A percentile compares a stretch with the other conserved stretches of the same genome.
phyloP scores from a whole-genome alignment of 2,329 filamentous ascomycete genomes.

The Fusarium stilboides region DNA sequence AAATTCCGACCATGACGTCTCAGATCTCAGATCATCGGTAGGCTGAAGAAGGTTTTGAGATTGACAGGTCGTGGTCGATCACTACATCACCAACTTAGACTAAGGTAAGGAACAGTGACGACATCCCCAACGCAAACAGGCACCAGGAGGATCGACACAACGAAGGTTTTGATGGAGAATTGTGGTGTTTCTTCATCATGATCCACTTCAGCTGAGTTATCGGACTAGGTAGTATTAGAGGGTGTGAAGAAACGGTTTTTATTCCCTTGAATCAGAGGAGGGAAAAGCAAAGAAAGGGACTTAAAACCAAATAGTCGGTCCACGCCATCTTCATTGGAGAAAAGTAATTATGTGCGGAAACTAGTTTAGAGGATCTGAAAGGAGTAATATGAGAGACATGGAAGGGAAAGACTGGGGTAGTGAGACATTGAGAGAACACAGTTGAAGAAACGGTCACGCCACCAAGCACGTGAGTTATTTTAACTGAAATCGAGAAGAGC shows the following conservation, averaged over 20 bases:
- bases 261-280: conserved; percentile 15
- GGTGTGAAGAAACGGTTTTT: conserved; percentile 13
- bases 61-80: conserved; percentile 26
- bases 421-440: conserved; percentile 39
- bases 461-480: conserved; percentile 15
- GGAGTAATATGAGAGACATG: conserved; percentile 34
- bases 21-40: conserved; percentile 3
- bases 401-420: conserved; percentile 28
- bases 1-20: conserved; percentile 8
- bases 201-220: conserved; percentile 11
- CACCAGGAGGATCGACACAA: conserved; percentile 22
- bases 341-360: conserved; percentile 30
- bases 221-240: neutral
- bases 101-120: conserved; percentile 30
- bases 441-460: conserved; percentile 21
- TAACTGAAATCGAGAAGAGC: neutral
- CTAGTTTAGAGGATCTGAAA: conserved; percentile 25
- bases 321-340: conserved; percentile 17
- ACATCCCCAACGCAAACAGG: conserved; percentile 26
- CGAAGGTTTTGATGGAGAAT: conserved; percentile 22
- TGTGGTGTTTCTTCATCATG: conserved; percentile 29
- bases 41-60: conserved; percentile 9
- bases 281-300: conserved; percentile 12
- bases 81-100: conserved; percentile 15
- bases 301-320: conserved; percentile 10